Conservation (phyloP, 352 stramenopile species). For the Elongisporangium senticosum region DNA sequence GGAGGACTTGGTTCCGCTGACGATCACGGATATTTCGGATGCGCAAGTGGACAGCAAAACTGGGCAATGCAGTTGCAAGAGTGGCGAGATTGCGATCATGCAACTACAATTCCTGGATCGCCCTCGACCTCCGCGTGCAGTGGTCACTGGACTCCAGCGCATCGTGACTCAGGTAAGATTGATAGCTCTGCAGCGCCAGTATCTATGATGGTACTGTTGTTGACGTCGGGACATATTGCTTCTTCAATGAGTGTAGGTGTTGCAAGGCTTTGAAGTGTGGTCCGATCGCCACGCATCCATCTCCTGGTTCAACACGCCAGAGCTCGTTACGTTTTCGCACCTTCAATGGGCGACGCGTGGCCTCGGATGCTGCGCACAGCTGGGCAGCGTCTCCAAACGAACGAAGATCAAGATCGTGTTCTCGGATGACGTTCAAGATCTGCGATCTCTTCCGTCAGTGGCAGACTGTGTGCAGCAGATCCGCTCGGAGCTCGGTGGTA, state of each 20-base stretch:
- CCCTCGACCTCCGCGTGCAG: constrained; percentile 22
- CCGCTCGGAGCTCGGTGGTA: constrained; percentile 27
- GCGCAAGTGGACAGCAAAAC: not conserved
- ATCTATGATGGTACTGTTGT: not conserved
- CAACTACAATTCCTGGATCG: constrained; percentile 33
- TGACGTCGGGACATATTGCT: not conserved
- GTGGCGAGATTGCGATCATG: constrained; percentile 16
- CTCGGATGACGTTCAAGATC: constrained; percentile 1
- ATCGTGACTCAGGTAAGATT: constrained; percentile 15
- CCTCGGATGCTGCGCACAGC: constrained; percentile 27
- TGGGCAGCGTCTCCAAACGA: constrained; percentile 17
- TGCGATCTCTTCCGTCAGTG: constrained; percentile 1
- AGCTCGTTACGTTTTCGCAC: constrained; percentile 24
- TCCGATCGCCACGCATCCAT: constrained; percentile 19
- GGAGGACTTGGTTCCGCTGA: not conserved
- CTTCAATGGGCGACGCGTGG: constrained; percentile 19
- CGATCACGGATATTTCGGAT: not conserved
- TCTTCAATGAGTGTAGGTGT: constrained; percentile 9
- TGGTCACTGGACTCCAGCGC: constrained; percentile 30
- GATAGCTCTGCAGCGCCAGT: not conserved
- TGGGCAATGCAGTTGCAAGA: constrained; percentile 22
- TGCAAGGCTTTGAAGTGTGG: constrained; percentile 45
- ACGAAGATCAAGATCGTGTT: constrained; percentile 31
- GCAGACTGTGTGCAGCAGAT: constrained; percentile 26
- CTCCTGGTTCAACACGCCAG: constrained; percentile 39